These are phyloP conservation scores for Babesia ovis DNA, from an alignment of 169 alveolate genomes.

Conservation along the genomic window DNA sequence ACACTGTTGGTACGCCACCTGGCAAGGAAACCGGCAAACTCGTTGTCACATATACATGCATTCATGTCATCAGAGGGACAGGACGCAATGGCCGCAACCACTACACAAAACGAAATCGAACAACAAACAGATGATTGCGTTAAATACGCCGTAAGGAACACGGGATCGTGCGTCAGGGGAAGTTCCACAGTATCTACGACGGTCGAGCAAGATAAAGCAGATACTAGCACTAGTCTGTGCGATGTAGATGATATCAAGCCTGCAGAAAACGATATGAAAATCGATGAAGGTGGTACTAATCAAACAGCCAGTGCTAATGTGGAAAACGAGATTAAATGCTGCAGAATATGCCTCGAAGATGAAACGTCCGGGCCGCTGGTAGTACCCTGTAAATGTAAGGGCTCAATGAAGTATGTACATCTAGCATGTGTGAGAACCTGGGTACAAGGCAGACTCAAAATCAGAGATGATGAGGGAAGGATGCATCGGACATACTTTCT, in stretches of 20 bases:
- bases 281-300: neutral
- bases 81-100: neutral
- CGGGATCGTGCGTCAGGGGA: neutral
- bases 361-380: conserved; percentile 89
- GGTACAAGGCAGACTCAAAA: conserved; percentile 85
- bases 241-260: neutral
- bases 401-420: conserved; percentile 93
- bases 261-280: neutral
- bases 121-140: neutral
- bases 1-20: conserved; percentile 60
- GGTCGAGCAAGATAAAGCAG: neutral
- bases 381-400: conserved; percentile 95
- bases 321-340: conserved; percentile 23
- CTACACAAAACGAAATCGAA: neutral
- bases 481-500: conserved; percentile 79
- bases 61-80: conserved; percentile 14
- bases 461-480: conserved; percentile 66
- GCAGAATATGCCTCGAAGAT: conserved; percentile 89
- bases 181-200: neutral
- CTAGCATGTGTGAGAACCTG: conserved; percentile 90
- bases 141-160: neutral
- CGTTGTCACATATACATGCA: conserved; percentile 44
- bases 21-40: conserved; percentile 43
- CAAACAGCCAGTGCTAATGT: neutral
- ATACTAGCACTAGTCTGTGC: neutral